Conservation (phyloP, 805 yeast genomes). For the Nematodospora valgi region DNA sequence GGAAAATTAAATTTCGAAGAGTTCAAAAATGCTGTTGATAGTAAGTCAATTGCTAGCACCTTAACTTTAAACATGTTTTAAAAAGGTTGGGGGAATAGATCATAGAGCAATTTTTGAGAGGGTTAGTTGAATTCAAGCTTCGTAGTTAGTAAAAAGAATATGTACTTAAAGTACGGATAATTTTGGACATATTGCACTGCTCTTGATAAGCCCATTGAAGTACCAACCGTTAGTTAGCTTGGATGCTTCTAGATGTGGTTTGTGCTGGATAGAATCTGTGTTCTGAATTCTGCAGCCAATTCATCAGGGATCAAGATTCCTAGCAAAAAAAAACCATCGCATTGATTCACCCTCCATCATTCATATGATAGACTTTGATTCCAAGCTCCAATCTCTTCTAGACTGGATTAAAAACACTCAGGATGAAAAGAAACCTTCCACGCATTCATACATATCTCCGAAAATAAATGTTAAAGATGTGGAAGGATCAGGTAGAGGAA, state of each 20-base stretch:
- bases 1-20: conserved; percentile 84
- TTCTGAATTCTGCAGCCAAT: no score
- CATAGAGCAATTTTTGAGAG: no score
- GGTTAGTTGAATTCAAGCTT: no score
- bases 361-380: conserved; percentile 11
- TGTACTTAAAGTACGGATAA: background rate
- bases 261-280: no score
- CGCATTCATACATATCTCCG: conserved; percentile 31
- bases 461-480: conserved; percentile 42
- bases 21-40: conserved; percentile 65
- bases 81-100: no score
- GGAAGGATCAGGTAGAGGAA: conserved; percentile 55
- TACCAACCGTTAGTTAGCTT: no score
- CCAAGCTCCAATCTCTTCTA: conserved; percentile 16
- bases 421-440: conserved; percentile 19
- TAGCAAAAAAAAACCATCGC: no score
- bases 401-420: conserved; percentile 27
- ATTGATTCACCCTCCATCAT: no score
- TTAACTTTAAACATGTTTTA: conserved; percentile 52
- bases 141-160: background rate
- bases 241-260: no score
- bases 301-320: no score
- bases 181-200: background rate
- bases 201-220: background rate
- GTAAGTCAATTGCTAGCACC: conserved; percentile 56